Percentiles rank a stretch among this genome's conserved stretches.
phyloP scores from a whole-genome alignment of 768 basidiomycete genomes.

The Dacryopinax primogenitus region DNA sequence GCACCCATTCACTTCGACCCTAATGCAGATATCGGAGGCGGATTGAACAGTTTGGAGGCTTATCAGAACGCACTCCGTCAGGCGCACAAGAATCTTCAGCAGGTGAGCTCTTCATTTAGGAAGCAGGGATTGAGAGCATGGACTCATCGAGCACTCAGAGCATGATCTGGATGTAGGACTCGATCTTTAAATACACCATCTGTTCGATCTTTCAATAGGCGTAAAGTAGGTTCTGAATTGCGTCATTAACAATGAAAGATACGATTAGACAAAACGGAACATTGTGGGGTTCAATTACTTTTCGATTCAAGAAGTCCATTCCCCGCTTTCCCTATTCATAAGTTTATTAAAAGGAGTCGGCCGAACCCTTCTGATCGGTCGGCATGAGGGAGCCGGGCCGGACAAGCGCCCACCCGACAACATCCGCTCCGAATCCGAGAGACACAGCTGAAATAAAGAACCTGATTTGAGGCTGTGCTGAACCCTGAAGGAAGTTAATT shows the following conservation, averaged over 20 bases:
- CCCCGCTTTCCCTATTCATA: too few species aligned
- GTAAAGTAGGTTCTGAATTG: not conserved
- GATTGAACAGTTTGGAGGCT: not conserved
- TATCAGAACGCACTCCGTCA: not conserved
- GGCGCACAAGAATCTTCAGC: not conserved
- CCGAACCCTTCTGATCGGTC: conserved; percentile 7
- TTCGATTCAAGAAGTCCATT: too few species aligned
- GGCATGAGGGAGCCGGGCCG: not conserved
- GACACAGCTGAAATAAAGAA: not conserved
- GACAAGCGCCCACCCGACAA: not conserved
- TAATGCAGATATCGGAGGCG: not conserved
- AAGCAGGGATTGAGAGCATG: not conserved
- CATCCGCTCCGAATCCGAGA: conserved; percentile 4
- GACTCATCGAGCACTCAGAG: not conserved
- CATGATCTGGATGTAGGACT: not conserved
- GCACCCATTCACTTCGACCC: not conserved
- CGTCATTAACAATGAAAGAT: not conserved
- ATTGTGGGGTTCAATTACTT: conserved; percentile 3
- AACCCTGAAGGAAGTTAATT: not conserved
- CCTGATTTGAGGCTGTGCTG: not conserved
- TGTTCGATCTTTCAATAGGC: not conserved
- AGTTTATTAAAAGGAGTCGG: too few species aligned
- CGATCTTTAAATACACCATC: not conserved
- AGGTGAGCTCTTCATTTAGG: not conserved
- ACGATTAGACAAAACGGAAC: not conserved